phyloP scores from a whole-genome alignment of 805 yeast genomes.

The Diddensiella transvaalensis region DNA sequence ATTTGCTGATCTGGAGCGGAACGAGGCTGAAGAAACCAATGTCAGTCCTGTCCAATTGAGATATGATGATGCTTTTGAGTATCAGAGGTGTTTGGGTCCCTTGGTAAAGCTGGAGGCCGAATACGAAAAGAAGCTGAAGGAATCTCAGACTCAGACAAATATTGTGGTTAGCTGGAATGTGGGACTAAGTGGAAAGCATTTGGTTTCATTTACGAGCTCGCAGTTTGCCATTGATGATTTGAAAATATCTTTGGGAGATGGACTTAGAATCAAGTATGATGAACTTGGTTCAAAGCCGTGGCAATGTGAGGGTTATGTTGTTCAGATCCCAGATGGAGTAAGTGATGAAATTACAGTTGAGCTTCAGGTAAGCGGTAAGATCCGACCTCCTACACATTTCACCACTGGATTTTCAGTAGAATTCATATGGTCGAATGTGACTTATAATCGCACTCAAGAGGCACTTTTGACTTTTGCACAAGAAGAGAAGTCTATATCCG shows the following conservation, averaged over 20 bases:
- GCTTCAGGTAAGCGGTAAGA: constrained; percentile 38
- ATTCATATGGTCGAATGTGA: constrained; percentile 83
- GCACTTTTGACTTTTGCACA: constrained; percentile 73
- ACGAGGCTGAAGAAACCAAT: constrained; percentile 48
- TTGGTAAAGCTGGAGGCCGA: constrained; percentile 79
- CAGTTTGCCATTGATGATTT: constrained; percentile 62
- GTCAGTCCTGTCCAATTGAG: constrained; percentile 70
- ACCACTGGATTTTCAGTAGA: constrained; percentile 74
- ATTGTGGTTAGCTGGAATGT: constrained; percentile 71
- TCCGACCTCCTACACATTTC: constrained; percentile 49
- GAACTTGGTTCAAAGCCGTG: constrained; percentile 60
- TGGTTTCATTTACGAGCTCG: constrained; percentile 66
- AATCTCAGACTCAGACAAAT: constrained; percentile 71
- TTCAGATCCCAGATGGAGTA: constrained; percentile 62
- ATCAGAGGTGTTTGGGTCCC: constrained; percentile 83
- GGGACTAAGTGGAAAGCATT: constrained; percentile 59
- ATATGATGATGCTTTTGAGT: constrained; percentile 78
- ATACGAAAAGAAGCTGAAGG: constrained; percentile 66
- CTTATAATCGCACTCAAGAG: constrained; percentile 79
- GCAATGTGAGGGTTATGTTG: constrained; percentile 69
- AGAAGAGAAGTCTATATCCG: constrained; percentile 63
- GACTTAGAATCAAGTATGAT: constrained; percentile 60
- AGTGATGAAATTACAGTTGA: constrained; percentile 73
- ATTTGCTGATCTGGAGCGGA: constrained; percentile 56
- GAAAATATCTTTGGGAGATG: constrained; percentile 82